Evolutionary conservation across 1,284 basidiomycete genomes (phyloP).

Genomic region (Stygiomarasmius scandens): DNA sequence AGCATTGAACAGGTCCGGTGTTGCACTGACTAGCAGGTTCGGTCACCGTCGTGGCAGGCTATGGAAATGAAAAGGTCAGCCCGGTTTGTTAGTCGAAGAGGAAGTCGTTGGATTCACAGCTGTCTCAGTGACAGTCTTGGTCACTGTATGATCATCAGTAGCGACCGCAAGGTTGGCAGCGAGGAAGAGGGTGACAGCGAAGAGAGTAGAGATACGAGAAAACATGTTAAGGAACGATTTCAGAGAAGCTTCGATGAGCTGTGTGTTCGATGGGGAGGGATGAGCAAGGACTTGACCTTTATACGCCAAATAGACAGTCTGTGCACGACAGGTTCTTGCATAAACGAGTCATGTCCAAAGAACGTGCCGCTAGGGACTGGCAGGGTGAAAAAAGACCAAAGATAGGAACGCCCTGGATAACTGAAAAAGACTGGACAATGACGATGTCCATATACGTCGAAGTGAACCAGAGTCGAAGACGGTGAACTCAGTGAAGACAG

Average conservation of each 20-base stretch:
- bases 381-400: too few species aligned
- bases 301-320: background rate
- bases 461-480: too few species aligned
- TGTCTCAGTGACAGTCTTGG: conserved; percentile 11
- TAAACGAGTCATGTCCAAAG: too few species aligned
- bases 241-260: background rate
- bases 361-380: too few species aligned
- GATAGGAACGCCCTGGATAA: too few species aligned
- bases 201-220: conserved; percentile 26
- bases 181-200: conserved; percentile 25
- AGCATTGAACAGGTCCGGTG: conserved; percentile 28
- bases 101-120: conserved; percentile 1
- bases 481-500: too few species aligned
- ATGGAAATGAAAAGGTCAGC: background rate
- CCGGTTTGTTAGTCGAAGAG: background rate
- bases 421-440: too few species aligned
- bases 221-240: conserved; percentile 23
- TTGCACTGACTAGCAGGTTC: conserved; percentile 27
- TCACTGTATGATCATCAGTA: conserved; percentile 22
- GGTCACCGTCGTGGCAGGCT: conserved; percentile 6
- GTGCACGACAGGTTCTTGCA: too few species aligned
- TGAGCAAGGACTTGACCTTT: background rate
- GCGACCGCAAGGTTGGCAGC: conserved; percentile 26
- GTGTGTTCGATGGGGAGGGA: background rate
- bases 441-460: too few species aligned